These are phyloP conservation scores for Trichosporon sp. DNA, from an alignment of 1,284 basidiomycete genomes.

Conservation along the genomic window DNA sequence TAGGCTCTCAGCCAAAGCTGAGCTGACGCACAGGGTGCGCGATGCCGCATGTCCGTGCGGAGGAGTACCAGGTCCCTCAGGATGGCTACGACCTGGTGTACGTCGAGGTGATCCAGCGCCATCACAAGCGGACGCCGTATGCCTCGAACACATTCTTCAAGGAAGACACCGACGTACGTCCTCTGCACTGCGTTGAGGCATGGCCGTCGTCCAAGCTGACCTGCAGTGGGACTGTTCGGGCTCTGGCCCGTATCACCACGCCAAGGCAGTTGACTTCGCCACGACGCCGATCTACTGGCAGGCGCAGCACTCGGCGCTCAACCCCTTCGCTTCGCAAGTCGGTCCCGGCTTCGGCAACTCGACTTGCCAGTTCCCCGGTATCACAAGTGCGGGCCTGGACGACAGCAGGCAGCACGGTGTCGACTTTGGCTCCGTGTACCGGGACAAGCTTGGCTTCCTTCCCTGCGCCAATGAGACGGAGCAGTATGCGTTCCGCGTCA, in stretches of 20 bases:
- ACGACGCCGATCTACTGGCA: conserved; percentile 44
- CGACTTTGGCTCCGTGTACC: conserved; percentile 45
- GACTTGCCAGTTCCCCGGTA: conserved; percentile 46
- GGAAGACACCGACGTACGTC: conserved; percentile 40
- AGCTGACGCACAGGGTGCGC: conserved; percentile 17
- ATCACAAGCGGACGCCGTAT: conserved; percentile 53
- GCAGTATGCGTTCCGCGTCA: conserved; percentile 44
- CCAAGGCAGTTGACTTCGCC: conserved; percentile 29
- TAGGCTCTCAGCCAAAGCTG: conserved; percentile 21
- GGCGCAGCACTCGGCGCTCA: conserved; percentile 34
- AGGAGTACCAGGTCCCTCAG: conserved; percentile 9
- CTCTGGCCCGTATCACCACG: conserved; percentile 42
- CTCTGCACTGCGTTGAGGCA: too few species aligned
- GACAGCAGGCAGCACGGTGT: conserved; percentile 41
- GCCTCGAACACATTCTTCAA: conserved; percentile 49
- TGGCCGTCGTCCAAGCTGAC: background rate
- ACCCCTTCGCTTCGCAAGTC: conserved; percentile 42
- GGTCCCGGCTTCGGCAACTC: conserved; percentile 45
- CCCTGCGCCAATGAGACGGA: conserved; percentile 35
- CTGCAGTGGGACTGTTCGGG: conserved; percentile 41
- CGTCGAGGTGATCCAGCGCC: conserved; percentile 50
- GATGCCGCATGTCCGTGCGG: conserved; percentile 22
- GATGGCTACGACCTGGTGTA: conserved; percentile 36
- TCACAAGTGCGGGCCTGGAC: conserved; percentile 45
- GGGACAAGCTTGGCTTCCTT: conserved; percentile 43